Conservation (phyloP, 2,329 filamentous ascomycete species). For the Phialocephala sp. region DNA sequence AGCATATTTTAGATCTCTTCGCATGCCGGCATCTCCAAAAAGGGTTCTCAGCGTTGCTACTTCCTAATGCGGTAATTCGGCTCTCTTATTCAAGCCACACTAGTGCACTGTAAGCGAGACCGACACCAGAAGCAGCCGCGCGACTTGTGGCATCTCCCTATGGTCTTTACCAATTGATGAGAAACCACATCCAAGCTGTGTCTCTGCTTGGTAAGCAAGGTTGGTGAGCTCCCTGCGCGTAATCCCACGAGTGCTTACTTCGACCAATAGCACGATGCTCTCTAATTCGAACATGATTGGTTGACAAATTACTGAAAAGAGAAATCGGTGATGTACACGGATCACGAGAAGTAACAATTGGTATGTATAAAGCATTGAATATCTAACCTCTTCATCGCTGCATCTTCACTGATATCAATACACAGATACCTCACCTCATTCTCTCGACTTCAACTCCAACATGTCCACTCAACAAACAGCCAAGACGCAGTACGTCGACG, state of each 20-base stretch:
- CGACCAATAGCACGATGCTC: neutral
- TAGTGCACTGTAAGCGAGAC: neutral
- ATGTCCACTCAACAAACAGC: slow-evolving; percentile 34
- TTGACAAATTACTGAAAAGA: neutral
- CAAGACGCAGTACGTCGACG: slow-evolving; percentile 31
- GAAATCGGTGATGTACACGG: neutral
- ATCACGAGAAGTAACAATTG: neutral
- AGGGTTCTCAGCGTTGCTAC: neutral
- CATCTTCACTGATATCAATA: neutral
- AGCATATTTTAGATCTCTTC: neutral
- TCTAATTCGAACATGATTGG: neutral
- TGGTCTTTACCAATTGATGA: neutral
- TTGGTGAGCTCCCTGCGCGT: neutral
- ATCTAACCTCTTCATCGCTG: neutral
- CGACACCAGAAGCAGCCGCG: neutral
- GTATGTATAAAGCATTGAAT: neutral
- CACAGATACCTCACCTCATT: neutral
- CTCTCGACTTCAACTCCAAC: neutral
- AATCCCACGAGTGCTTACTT: neutral
- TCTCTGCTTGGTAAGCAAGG: neutral
- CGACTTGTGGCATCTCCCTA: neutral
- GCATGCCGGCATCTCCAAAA: neutral
- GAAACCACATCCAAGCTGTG: neutral
- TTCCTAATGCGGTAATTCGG: neutral
- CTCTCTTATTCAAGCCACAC: neutral